Base-by-base conservation (phyloP, 768 basidiomycete genomes). In the Steccherinum ochraceum region DNA sequence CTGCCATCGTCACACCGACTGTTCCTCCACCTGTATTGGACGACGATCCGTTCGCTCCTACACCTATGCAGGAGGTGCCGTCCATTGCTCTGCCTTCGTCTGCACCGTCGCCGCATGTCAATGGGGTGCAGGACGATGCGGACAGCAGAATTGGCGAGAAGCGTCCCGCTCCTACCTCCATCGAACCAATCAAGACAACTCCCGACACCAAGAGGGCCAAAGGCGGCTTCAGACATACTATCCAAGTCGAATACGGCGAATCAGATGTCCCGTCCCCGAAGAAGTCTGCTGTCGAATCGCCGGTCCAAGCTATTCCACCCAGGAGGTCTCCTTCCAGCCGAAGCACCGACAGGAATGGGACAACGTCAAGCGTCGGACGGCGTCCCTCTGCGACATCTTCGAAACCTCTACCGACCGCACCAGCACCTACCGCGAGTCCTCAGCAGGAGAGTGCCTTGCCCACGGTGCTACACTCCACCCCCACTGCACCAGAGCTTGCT, bases 171-270 rank as follows among this genome's bases (percentile, higher is more conserved):
- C 40, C 35, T 21, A 39, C 40, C 5, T 45, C 54, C n/a, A 50
- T 54, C 54, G 61, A 65, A 35, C 66, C 69, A 26, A 57, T 58
- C 49, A 68, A 70, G 52, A 75, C 72, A 12, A 72, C 67, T 13
- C 59, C 68, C 3, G 72, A 84, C 45, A 52, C 64, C 24, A 63
- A 71, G 50, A 80, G 79, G 63, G 71, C 75, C 56, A 80, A 72
- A 53, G 70, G 68, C 2, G 75, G 75, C 48, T 84, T 88, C 67
- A 74, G 93, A 45, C 93, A 98, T 67, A 98, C 96, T 10, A 90
- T 98, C 44, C 96, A 98, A 66, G 87, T 98, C 52, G 96, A 99
- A 68, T 98, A 97, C 60, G 88, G 86, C 51, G 84, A 84, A 50
- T 77, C 77, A 4, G 64, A 65, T n/a, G 57, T 61, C 2, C 61